Conservation (phyloP, 1,139 yeast genomes). For the Lipomyces yarrowii region DNA sequence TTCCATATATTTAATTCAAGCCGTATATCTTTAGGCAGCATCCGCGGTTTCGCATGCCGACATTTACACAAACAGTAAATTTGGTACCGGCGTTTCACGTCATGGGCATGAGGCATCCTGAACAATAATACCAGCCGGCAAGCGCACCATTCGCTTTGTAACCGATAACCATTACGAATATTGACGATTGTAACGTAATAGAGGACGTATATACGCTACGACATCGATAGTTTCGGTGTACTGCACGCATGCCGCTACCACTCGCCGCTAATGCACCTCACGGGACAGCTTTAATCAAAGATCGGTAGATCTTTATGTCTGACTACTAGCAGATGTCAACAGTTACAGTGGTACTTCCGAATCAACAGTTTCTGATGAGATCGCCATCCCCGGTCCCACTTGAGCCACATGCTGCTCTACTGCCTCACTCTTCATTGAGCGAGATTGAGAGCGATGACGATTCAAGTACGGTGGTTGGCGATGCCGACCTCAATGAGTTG, state of each 20-base stretch:
- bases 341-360: background rate
- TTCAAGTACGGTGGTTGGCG: conserved; percentile 8
- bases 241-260: background rate
- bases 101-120: background rate
- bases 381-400: background rate
- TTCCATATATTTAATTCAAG: too few species aligned
- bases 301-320: background rate
- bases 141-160: background rate
- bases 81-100: background rate
- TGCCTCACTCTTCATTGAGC: background rate
- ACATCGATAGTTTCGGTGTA: background rate
- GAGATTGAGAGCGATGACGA: conserved; percentile 3
- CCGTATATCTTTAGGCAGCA: too few species aligned
- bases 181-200: background rate
- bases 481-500: background rate
- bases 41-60: background rate
- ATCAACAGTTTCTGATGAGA: background rate
- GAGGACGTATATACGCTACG: background rate
- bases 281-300: background rate
- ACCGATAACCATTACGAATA: background rate
- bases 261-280: background rate
- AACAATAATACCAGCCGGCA: background rate
- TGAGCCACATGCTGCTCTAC: conserved; percentile 1
- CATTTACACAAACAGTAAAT: background rate
- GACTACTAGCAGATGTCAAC: background rate